Conservation (phyloP, 257 asterid genomes). For the Lycium barbarum region DNA sequence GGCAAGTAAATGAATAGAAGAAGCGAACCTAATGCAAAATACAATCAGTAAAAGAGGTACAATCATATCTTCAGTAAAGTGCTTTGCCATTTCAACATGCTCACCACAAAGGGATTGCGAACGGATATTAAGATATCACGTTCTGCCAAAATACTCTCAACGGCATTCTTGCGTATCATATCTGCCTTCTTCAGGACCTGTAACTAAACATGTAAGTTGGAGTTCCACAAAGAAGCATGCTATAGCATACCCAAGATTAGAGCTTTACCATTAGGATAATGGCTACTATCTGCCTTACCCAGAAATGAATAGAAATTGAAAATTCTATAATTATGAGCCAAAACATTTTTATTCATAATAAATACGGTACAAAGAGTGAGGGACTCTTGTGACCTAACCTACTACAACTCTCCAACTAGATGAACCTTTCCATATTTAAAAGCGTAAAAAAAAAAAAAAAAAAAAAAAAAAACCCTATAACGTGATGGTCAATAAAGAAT, state of each 20-base stretch:
- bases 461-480: not conserved
- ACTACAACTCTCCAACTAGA: not conserved
- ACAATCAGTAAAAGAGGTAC: constrained; percentile 40
- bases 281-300: not conserved
- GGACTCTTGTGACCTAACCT: not conserved
- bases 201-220: constrained; percentile 31
- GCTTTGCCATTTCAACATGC: constrained; percentile 47
- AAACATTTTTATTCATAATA: not conserved
- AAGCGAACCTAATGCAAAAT: constrained; percentile 78
- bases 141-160: constrained; percentile 98
- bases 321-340: not conserved
- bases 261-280: constrained; percentile 22
- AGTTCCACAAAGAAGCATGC: constrained; percentile 23
- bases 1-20: constrained; percentile 98
- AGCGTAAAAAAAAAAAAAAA: not conserved
- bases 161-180: constrained; percentile 98
- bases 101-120: constrained; percentile 99
- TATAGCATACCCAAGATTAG: not conserved
- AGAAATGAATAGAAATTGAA: not conserved
- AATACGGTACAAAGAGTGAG: not conserved
- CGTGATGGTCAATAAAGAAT: not conserved
- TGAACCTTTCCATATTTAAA: not conserved
- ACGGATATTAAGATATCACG: constrained; percentile 96
- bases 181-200: constrained; percentile 99
- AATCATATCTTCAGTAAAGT: constrained; percentile 37